Base-by-base conservation (phyloP, 2,329 filamentous ascomycete genomes). In the Fonsecaea nubica region DNA sequence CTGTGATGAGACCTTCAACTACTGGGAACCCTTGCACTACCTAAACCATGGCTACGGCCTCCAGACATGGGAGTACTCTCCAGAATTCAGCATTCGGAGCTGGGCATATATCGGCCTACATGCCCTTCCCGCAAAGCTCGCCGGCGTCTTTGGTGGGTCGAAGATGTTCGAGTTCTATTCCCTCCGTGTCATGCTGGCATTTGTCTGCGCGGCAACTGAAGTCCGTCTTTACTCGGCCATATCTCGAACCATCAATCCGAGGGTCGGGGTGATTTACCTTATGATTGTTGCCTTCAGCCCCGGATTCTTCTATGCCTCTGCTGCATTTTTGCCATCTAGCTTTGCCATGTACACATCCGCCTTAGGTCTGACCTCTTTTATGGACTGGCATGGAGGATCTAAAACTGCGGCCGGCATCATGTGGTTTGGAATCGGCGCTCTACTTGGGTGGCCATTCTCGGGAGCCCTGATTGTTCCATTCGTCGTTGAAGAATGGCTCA, bases 31-130 rank as follows among this genome's bases (percentile, higher is more conserved):
- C 0, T 89, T 93, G 0, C 95, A 99, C 79, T 99, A 97, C 79
- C 86, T 99, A 33, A 90, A 89, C 66, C 93, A 97, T 82, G 92
- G 92, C 73, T 94, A 96, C 75, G 95, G 94, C 45, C 84, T 97
- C 58, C 93, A 99, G 81, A 99, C 95, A 0, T 99, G 95, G 95
- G 95, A 99, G 79, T 99, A 98, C 80, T 96, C 94, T 0, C 95
- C 95, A 4, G 90, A 94, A 65, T 98, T 91, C 79, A 92, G 93
- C 58, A 97, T 99, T 73, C 89, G 95, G 69, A 97, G 93, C 80
- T 99, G 95, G 95, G 84, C 93, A 25, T 99, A 99, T 75, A 84
- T 96, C 42, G 86, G 84, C 4, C 80, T 97, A 1, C 94, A 99
- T 79, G 91, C 93, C 32, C 72, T 89, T 21, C 79, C 91, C 54